Evolutionary conservation across 2,329 filamentous ascomycete genomes (phyloP).

Genomic region (Colletotrichum kahawae): DNA sequence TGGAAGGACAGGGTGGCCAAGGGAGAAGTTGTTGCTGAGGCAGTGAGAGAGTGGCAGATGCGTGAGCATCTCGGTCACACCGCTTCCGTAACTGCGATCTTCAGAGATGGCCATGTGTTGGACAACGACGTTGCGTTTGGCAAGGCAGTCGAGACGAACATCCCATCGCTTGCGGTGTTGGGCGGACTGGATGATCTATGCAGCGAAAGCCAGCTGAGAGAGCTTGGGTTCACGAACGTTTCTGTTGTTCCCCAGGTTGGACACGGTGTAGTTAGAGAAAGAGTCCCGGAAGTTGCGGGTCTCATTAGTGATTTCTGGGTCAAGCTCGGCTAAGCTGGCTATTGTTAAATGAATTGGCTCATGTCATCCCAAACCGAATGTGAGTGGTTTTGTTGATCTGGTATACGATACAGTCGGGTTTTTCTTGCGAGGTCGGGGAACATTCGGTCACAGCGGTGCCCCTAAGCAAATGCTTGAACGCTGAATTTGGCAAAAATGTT

Average conservation of each 20-base stretch:
- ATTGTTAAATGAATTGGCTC: accelerated
- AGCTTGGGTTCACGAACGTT: conserved; percentile 25
- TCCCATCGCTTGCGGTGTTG: conserved; percentile 24
- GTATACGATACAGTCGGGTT: neutral
- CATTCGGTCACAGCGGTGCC: neutral
- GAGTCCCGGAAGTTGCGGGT: conserved; percentile 23
- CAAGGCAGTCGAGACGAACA: conserved; percentile 13
- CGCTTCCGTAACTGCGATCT: conserved; percentile 48
- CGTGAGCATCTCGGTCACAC: conserved; percentile 48
- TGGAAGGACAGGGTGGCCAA: conserved; percentile 46
- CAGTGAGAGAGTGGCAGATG: conserved; percentile 53
- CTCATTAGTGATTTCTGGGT: conserved; percentile 25
- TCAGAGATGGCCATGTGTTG: conserved; percentile 49
- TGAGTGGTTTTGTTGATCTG: neutral
- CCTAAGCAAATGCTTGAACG: neutral
- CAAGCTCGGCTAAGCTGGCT: neutral
- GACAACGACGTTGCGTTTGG: conserved; percentile 33
- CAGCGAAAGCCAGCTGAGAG: conserved; percentile 15
- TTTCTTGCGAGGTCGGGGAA: neutral
- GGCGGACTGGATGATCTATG: conserved; percentile 30
- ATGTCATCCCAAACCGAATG: neutral
- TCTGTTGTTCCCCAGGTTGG: conserved; percentile 25
- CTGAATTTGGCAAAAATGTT: neutral
- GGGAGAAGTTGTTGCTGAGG: conserved; percentile 52
- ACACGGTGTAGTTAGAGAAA: conserved; percentile 29